These are phyloP conservation scores for Silene coronaria DNA, from an alignment of 179 eudicot genomes.

Conservation along the genomic window DNA sequence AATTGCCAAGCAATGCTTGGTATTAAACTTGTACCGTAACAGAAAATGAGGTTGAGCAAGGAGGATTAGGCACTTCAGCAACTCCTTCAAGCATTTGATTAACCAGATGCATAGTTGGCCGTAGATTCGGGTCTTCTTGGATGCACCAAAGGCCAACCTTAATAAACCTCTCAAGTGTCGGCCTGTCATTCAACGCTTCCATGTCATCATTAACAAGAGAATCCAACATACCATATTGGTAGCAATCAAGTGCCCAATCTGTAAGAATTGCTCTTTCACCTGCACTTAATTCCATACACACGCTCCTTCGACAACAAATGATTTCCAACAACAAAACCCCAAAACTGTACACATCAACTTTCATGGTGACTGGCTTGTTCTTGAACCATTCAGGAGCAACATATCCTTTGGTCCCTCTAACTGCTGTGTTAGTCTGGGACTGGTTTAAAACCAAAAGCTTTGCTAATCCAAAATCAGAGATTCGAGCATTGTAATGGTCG, in stretches of 20 bases:
- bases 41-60: conserved; percentile 14
- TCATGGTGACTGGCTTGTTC: conserved; percentile 35
- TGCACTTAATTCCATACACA: conserved; percentile 12
- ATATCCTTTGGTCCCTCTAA: conserved; percentile 48
- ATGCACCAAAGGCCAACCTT: conserved; percentile 33
- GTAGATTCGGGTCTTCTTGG: conserved; percentile 30
- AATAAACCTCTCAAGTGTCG: conserved; percentile 19
- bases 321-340: conserved; percentile 40
- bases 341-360: conserved; percentile 48
- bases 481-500: conserved; percentile 21
- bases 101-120: conserved; percentile 35
- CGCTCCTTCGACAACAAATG: conserved; percentile 27
- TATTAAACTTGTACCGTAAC: not conserved
- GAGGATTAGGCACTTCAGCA: conserved; percentile 28
- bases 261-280: conserved; percentile 22
- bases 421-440: conserved; percentile 30
- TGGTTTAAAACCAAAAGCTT: conserved; percentile 35
- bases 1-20: too few species aligned
- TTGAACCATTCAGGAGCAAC: conserved; percentile 57
- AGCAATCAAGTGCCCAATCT: conserved; percentile 38
- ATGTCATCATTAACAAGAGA: conserved; percentile 24
- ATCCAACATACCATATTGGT: conserved; percentile 16
- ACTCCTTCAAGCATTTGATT: conserved; percentile 33
- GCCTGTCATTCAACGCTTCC: conserved; percentile 23
- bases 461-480: conserved; percentile 44